Percentiles rank a stretch among this genome's conserved stretches.
Conservation (phyloP, 352 stramenopile genomes). For the Chrysophaeum taylorii region DNA sequence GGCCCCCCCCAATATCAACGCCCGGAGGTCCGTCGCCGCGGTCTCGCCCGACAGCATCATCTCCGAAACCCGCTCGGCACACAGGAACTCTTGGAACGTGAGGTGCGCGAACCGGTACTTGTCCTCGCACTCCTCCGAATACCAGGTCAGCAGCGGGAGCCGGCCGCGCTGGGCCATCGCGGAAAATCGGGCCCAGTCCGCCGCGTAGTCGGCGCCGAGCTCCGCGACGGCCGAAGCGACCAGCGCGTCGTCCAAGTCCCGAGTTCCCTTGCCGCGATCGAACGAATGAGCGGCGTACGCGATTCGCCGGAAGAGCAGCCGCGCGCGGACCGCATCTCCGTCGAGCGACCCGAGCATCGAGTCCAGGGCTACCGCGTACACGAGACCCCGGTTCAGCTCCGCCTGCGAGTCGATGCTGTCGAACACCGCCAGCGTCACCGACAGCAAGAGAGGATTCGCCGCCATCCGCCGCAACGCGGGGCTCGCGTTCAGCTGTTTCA, state of each 20-base stretch:
- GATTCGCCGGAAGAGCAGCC: not conserved
- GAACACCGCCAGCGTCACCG: slow-evolving; percentile 1
- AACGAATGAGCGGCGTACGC: not conserved
- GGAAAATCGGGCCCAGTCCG: not conserved
- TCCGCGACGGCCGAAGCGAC: not conserved
- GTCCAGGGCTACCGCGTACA: not conserved
- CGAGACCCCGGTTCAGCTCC: not conserved
- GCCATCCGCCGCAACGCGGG: not conserved
- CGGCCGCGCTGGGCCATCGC: not conserved
- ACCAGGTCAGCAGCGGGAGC: slow-evolving; percentile 7
- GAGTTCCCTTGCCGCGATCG: not conserved
- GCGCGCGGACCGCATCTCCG: not conserved
- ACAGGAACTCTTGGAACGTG: slow-evolving; percentile 11
- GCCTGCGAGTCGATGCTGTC: not conserved
- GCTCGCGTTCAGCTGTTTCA: not conserved
- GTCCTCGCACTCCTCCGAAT: not conserved
- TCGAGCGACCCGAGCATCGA: not conserved
- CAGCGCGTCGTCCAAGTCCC: slow-evolving; percentile 5
- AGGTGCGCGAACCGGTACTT: slow-evolving; percentile 12
- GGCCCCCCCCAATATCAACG: not conserved
- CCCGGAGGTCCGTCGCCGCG: not conserved
- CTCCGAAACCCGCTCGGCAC: not conserved
- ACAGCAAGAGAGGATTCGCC: not conserved
- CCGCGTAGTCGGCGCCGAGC: not conserved
- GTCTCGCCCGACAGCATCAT: not conserved